These are phyloP conservation scores for Mariannaea sp. DNA, from an alignment of 2,329 filamentous ascomycete species.

Conservation along the genomic window DNA sequence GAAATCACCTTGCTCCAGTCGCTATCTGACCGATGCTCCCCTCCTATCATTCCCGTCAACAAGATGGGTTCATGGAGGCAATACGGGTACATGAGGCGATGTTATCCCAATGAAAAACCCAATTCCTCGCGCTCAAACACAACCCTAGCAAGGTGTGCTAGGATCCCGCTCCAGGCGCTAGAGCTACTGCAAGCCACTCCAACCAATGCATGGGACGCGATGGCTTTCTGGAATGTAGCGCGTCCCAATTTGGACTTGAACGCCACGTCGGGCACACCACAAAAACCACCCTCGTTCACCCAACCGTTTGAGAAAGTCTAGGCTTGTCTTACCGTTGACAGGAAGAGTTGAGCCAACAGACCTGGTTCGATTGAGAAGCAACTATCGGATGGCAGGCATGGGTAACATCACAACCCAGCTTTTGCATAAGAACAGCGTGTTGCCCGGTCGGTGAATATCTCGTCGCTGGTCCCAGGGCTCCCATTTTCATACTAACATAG, in stretches of 20 bases:
- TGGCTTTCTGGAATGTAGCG: conserved; percentile 35
- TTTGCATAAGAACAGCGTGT: neutral
- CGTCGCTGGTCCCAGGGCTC: neutral
- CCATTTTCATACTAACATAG: neutral
- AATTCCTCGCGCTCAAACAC: conserved; percentile 14
- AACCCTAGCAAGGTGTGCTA: conserved; percentile 14
- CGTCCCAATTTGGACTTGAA: conserved; percentile 34
- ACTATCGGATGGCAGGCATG: neutral
- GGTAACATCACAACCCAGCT: neutral
- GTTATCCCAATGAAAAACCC: conserved; percentile 5
- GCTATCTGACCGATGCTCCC: too few species aligned
- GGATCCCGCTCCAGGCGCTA: conserved; percentile 30
- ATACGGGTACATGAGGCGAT: neutral
- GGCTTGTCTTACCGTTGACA: neutral
- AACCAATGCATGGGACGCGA: conserved; percentile 31
- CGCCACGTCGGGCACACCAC: conserved; percentile 26
- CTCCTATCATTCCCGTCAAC: too few species aligned
- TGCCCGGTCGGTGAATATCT: neutral
- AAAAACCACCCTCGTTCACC: conserved; percentile 6
- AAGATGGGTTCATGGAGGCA: too few species aligned
- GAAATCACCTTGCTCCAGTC: conserved; percentile 25
- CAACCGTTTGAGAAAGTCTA: conserved; percentile 11
- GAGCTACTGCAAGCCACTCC: conserved; percentile 33
- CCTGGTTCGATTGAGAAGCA: conserved; percentile 10
- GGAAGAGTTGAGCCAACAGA: conserved; percentile 1